Percentiles rank a stretch among this genome's conserved stretches.
Evolutionary conservation across 495 filamentous ascomycete species (phyloP).

Genomic region (Viridothelium virens): DNA sequence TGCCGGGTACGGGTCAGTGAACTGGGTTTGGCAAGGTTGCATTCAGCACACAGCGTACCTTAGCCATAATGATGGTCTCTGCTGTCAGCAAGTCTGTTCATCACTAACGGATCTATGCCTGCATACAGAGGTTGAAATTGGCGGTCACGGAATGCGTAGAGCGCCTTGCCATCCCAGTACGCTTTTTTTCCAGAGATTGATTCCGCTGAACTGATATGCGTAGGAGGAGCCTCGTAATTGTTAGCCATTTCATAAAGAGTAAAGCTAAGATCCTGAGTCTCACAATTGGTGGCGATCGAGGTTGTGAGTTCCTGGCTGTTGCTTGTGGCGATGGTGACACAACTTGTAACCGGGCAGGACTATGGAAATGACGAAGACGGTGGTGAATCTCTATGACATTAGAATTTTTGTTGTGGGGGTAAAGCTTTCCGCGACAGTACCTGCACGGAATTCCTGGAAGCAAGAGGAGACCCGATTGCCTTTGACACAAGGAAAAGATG

Average conservation of each 20-base stretch:
- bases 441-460: no score
- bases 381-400: background rate
- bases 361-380: background rate
- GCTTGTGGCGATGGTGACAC: background rate
- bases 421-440: no score
- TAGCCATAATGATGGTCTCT: constrained; percentile 16
- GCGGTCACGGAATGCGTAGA: constrained; percentile 5
- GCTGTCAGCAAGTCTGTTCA: background rate
- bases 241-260: background rate
- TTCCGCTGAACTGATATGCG: background rate
- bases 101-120: background rate
- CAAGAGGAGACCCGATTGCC: no score
- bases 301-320: no score
- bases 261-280: background rate
- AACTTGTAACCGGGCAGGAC: background rate
- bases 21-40: background rate
- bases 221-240: background rate
- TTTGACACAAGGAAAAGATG: no score
- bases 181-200: background rate
- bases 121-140: constrained; percentile 12
- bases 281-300: background rate
- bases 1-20: background rate
- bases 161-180: constrained; percentile 3
- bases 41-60: constrained; percentile 16
- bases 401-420: no score